Percentiles rank a stretch among this genome's conserved stretches.
These are phyloP conservation scores for Solanum stenotomum DNA, from an alignment of 257 asterid species.

Conservation along the genomic window DNA sequence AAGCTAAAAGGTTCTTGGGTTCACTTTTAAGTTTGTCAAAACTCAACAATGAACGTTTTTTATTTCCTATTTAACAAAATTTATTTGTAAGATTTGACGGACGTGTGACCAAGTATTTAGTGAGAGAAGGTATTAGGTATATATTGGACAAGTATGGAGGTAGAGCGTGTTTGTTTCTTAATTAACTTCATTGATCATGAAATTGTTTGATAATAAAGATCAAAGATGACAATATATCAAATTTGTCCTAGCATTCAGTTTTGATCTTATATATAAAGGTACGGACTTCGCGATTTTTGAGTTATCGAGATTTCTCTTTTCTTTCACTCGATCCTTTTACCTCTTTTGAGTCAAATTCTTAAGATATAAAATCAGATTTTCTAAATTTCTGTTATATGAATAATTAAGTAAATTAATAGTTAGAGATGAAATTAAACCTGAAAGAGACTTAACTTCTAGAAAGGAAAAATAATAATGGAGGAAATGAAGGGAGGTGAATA, in stretches of 20 bases:
- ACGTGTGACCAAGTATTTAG: not conserved
- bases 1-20: not conserved
- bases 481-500: not conserved
- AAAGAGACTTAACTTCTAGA: not conserved
- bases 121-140: too few relatives aligned
- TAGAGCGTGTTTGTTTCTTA: not conserved
- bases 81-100: not conserved
- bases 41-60: not conserved
- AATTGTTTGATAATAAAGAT: too few relatives aligned
- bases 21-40: not conserved
- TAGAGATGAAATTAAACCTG: not conserved
- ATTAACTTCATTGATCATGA: not conserved
- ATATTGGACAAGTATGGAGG: not conserved
- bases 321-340: not conserved
- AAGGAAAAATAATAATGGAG: not conserved
- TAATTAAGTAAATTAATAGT: not conserved
- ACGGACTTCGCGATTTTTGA: accelerated
- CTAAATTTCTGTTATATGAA: too few relatives aligned
- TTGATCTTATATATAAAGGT: not conserved
- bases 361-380: too few relatives aligned
- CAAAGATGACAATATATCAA: not conserved
- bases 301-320: not conserved
- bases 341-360: too few relatives aligned
- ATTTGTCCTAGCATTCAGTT: too few relatives aligned
- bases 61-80: too few relatives aligned